Evolutionary conservation across 2,329 filamentous ascomycete species (phyloP).

Genomic region (Cercospora citrullina): DNA sequence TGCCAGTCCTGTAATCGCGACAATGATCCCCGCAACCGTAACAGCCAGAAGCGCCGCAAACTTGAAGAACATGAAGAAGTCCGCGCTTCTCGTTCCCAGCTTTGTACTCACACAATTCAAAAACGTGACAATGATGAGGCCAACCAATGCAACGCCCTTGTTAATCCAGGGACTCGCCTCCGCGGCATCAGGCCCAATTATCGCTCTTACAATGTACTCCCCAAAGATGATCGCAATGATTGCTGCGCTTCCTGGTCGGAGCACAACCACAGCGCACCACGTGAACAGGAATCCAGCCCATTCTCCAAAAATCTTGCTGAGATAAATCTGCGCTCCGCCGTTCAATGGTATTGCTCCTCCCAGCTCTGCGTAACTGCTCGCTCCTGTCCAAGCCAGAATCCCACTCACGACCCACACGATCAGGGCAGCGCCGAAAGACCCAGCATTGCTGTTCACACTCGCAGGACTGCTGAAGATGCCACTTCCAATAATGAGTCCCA

Average conservation of each 20-base stretch:
- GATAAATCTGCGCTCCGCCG: conserved; percentile 88
- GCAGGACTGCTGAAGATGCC: conserved; percentile 95
- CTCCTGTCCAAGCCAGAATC: conserved; percentile 93
- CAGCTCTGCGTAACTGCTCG: conserved; percentile 90
- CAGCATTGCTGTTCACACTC: conserved; percentile 87
- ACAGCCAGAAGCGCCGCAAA: conserved; percentile 86
- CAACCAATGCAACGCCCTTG: conserved; percentile 79
- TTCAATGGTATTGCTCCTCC: conserved; percentile 95
- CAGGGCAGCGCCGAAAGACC: conserved; percentile 84
- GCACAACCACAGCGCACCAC: conserved; percentile 89
- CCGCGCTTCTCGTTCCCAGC: conserved; percentile 81
- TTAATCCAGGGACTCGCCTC: conserved; percentile 82
- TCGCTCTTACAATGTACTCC: conserved; percentile 88
- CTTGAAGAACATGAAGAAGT: conserved; percentile 95
- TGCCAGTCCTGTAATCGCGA: conserved; percentile 81
- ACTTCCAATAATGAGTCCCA: conserved; percentile 92
- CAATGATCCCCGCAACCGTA: conserved; percentile 83
- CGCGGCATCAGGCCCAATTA: conserved; percentile 82
- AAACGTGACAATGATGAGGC: conserved; percentile 73
- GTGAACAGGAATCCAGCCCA: conserved; percentile 91
- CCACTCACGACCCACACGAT: conserved; percentile 92
- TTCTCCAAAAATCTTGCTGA: conserved; percentile 95
- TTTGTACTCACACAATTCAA: conserved; percentile 91
- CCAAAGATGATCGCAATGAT: conserved; percentile 98
- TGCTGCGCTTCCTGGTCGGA: conserved; percentile 89